These are phyloP conservation scores for Catunica adiposa DNA, from an alignment of 2,329 filamentous ascomycete genomes.

Conservation along the genomic window DNA sequence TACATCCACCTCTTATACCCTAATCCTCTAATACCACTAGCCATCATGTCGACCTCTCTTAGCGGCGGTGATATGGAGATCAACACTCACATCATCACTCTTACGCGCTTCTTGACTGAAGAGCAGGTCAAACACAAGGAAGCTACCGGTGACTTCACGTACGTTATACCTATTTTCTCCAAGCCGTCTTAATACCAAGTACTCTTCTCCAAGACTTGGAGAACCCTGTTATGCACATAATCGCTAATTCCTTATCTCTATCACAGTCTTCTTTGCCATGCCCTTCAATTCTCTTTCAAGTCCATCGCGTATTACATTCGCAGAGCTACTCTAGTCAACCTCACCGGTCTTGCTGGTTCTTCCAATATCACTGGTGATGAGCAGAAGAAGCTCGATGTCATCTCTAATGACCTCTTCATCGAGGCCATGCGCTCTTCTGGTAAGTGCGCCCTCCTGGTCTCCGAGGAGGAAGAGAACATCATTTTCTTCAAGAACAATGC, in stretches of 20 bases:
- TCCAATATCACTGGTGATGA: slow-evolving; percentile 94
- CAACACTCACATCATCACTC: slow-evolving; percentile 90
- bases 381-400: slow-evolving; percentile 98
- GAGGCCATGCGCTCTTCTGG: slow-evolving; percentile 85
- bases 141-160: slow-evolving; percentile 98
- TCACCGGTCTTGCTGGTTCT: slow-evolving; percentile 85
- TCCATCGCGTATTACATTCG: slow-evolving; percentile 99
- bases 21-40: not conserved
- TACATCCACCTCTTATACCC: not conserved
- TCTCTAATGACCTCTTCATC: slow-evolving; percentile 96
- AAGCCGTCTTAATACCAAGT: no score
- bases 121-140: slow-evolving; percentile 87
- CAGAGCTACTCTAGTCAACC: slow-evolving; percentile 83
- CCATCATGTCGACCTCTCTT: slow-evolving; percentile 4
- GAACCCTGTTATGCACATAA: no score
- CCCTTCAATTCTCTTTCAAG: slow-evolving; percentile 98
- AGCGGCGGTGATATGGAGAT: slow-evolving; percentile 45
- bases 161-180: slow-evolving; percentile 23
- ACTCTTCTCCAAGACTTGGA: not conserved
- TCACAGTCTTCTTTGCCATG: slow-evolving; percentile 76
- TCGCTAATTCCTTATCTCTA: slow-evolving; percentile 8
- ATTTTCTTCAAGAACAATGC: slow-evolving; percentile 68
- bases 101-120: slow-evolving; percentile 90
- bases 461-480: slow-evolving; percentile 87
- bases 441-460: slow-evolving; percentile 83